Percentiles rank a stretch among this genome's conserved stretches.
Evolutionary conservation across 2,329 filamentous ascomycete species (phyloP).

Genomic region (Aspergillus persii): DNA sequence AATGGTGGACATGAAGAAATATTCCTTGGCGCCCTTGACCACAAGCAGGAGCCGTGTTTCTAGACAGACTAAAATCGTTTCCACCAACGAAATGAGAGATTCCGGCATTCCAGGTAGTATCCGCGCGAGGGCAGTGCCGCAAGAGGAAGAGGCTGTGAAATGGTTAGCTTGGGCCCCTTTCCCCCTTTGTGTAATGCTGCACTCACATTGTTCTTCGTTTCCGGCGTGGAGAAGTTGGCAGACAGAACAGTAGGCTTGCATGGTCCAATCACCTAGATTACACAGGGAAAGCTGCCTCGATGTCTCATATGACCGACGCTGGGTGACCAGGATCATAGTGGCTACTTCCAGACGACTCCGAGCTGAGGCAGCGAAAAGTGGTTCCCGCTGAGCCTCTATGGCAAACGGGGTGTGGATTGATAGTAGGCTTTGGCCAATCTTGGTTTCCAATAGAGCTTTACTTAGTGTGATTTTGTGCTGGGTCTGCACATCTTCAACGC

Average conservation of each 20-base stretch:
- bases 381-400: conserved; percentile 31
- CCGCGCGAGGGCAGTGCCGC: conserved; percentile 19
- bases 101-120: conserved; percentile 32
- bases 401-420: conserved; percentile 41
- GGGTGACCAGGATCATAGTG: conserved; percentile 37
- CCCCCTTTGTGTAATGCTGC: neutral
- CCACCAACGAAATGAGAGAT: conserved; percentile 33
- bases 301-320: conserved; percentile 33
- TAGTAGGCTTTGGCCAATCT: conserved; percentile 36
- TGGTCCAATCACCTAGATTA: conserved; percentile 35
- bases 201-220: conserved; percentile 24
- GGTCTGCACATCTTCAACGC: conserved; percentile 18
- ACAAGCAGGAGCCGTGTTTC: conserved; percentile 32
- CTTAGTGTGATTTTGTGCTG: conserved; percentile 31
- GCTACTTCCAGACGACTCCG: conserved; percentile 37
- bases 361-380: conserved; percentile 35
- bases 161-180: neutral
- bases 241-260: conserved; percentile 38
- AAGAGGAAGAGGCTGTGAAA: conserved; percentile 3
- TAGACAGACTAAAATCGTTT: conserved; percentile 29
- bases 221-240: conserved; percentile 36
- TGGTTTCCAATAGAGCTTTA: conserved; percentile 35
- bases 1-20: conserved; percentile 40
- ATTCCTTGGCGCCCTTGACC: conserved; percentile 40
- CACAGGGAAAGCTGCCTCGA: conserved; percentile 34